Conservation (phyloP, 352 stramenopile species). For the Globisporangium canariense region DNA sequence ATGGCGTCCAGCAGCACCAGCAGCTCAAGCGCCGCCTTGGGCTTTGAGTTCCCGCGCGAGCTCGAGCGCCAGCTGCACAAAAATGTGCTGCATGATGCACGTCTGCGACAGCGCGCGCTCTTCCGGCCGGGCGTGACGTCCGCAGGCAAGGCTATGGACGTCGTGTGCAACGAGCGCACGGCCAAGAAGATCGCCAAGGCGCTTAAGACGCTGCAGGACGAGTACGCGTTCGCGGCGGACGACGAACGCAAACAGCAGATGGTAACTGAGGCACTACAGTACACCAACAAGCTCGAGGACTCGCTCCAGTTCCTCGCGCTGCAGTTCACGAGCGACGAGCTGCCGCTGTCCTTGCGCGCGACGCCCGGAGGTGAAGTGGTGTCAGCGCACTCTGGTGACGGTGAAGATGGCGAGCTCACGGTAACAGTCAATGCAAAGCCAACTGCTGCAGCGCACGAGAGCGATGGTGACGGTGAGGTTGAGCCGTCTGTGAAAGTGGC, state of each 20-base stretch:
- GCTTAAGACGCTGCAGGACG: constrained; percentile 38
- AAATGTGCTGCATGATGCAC: constrained; percentile 22
- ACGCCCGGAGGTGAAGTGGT: constrained; percentile 11
- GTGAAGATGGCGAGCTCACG: constrained; percentile 26
- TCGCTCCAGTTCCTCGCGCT: constrained; percentile 61
- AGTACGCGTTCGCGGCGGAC: constrained; percentile 36
- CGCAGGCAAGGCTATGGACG: constrained; percentile 28
- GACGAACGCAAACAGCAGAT: constrained; percentile 11
- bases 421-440: constrained; percentile 27
- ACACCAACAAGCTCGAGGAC: constrained; percentile 67
- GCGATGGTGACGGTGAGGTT: not conserved
- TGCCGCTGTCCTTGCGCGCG: constrained; percentile 41
- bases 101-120: constrained; percentile 25
- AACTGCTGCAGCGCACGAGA: not conserved
- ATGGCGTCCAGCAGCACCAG: constrained; percentile 1
- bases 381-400: not conserved
- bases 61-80: constrained; percentile 55
- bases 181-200: constrained; percentile 51
- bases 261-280: constrained; percentile 39
- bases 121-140: constrained; percentile 54
- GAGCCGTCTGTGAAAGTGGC: not conserved
- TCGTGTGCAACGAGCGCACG: constrained; percentile 37
- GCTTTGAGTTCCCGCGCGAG: constrained; percentile 56
- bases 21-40: constrained; percentile 21
- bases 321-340: constrained; percentile 51